phyloP scores from a whole-genome alignment of 2,329 filamentous ascomycete species.

The Xylaria sp. region DNA sequence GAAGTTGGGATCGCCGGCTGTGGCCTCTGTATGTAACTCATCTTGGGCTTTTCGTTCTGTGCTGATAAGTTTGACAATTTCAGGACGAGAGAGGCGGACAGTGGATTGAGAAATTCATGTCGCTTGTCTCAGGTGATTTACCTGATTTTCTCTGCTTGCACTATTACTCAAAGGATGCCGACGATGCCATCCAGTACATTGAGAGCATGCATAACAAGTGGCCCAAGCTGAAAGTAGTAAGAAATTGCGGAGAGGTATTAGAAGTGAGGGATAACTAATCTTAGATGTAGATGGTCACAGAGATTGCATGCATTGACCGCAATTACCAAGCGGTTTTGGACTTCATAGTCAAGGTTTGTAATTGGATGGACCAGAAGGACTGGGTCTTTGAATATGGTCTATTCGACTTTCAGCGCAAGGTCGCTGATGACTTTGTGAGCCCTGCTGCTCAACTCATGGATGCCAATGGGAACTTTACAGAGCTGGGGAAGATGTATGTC shows the following conservation, averaged over 20 bases:
- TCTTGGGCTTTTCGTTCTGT: neutral
- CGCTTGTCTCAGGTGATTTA: constrained; percentile 46
- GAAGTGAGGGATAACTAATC: constrained; percentile 24
- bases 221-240: constrained; percentile 43
- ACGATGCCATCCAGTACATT: constrained; percentile 55
- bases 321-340: constrained; percentile 51
- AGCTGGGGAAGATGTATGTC: constrained; percentile 46
- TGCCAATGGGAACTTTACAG: constrained; percentile 53
- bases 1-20: constrained; percentile 46
- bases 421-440: constrained; percentile 58
- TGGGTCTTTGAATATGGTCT: constrained; percentile 58
- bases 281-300: constrained; percentile 52
- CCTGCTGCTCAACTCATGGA: constrained; percentile 60
- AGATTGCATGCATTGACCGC: constrained; percentile 57
- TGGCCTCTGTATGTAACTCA: constrained; percentile 45
- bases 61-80: constrained; percentile 16
- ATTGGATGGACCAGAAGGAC: constrained; percentile 57
- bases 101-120: constrained; percentile 58
- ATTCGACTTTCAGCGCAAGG: constrained; percentile 57
- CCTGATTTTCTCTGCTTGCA: constrained; percentile 58
- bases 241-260: constrained; percentile 30
- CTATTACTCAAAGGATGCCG: constrained; percentile 54
- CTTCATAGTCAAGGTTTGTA: constrained; percentile 55
- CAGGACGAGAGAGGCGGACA: constrained; percentile 43
- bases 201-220: constrained; percentile 53